Base-by-base conservation (phyloP, 2,329 filamentous ascomycete species). In the Uncinocarpus reesii region DNA sequence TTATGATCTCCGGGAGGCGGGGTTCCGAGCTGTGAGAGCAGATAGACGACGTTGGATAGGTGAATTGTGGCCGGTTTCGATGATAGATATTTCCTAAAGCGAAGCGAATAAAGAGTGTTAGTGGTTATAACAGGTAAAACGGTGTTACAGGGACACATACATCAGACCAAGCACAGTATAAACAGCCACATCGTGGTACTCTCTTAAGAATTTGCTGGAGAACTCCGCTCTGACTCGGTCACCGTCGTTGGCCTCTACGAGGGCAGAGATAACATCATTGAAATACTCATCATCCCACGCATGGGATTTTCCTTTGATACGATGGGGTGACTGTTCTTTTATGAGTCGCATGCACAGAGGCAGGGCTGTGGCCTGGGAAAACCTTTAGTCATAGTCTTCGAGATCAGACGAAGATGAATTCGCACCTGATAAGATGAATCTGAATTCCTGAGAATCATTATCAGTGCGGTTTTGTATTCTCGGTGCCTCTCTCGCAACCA, bases 121-220 rank as follows among this genome's bases (percentile, higher is more conserved):
- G 24, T 13, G 40, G 24, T 16, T 10, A 15, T n/a, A n/a, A 5
- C 26, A 26, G 1, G 10, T 4, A 7, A 7, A n/a, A 18, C 2
- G 36, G 24, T 4, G 20, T 28, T 13, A 35, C 21, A 38, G 7
- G 41, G 8, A 2, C 13, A 72, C 80, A 57, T 76, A 86, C 82
- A 78, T 78, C 56, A 94, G 71, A 11, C 78, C 77, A 58, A 81
- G 75, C 61, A 94, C 85, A 0, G 87, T 86, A 64, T 84, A 87
- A 64, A 83, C 94, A 54, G 86, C 77, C 52, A 95, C 74, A 64
- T 96, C 92, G 59, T 92, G 84, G 61, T 82, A 88, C 63, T 83
- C 75, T 62, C 85, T 81, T 42, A 88, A 73, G 62, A 81, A 95
- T 55, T 86, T 86, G 50, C 85, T 77, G 21, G 83, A 72, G 44